Base-by-base conservation (phyloP, 2,329 filamentous ascomycete species). In the Coniochaeta pulveracea region DNA sequence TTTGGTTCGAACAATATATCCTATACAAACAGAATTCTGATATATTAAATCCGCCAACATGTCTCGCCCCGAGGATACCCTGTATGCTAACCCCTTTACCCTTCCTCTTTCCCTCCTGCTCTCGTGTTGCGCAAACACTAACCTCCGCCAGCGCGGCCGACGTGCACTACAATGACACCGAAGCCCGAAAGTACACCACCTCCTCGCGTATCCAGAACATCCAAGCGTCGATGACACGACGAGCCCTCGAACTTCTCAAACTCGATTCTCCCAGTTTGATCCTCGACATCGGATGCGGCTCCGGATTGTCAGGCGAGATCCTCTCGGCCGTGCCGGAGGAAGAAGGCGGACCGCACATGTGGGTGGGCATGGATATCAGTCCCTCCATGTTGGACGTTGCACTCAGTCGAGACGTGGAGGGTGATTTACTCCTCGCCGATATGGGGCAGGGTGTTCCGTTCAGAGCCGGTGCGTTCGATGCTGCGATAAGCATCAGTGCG, bases 321-420 rank as follows among this genome's bases (percentile, higher is more conserved):
- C 73, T 98, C 28, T 86, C 85, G 10, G 66, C 76, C n/a, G 62
- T 80, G 1, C 57, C 68, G 1, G 66, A 72, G 2, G 70, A 78
- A 9, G 77, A 85, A 38, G 83, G 83, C 35, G 86, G 86, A 0
- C 85, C 86, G 4, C 91, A 98, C 61, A 78, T 79, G 1, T 98
- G 91, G 91, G 67, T 96, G n/a, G 91, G 91, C 38, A 89, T 96
- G 81, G 91, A 98, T 53, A 79, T 98, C 16, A 85, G 82, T 4
- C 79, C 85, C 0, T 85, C 80, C n/a, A 98, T 98, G 91, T 68
- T 98, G n/a, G 86, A 91, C 43, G 74, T 95, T 27, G 91, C 91
- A 2, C 67, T 98, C 0, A 85, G 95, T 55, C 67, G 89, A 28
- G 89, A 94, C 38, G 85, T 91, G 0, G 86, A 94, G 40, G 91